Conservation (phyloP, 2,329 filamentous ascomycete species). For the Elsinoe australis region DNA sequence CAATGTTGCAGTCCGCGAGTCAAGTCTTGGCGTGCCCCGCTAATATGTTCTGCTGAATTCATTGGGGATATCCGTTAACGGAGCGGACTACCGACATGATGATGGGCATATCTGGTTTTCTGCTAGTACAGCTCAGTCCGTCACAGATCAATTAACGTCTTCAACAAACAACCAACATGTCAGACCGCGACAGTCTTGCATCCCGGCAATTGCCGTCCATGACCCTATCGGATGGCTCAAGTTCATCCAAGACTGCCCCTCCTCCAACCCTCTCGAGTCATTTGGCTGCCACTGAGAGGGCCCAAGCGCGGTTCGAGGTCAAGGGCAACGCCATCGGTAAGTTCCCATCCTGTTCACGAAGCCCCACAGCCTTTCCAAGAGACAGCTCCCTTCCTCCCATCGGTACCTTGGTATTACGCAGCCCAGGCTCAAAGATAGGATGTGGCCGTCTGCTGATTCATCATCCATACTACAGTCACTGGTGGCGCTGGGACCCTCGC, state of each 20-base stretch:
- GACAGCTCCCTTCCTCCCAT: too few relatives aligned
- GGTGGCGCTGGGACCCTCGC: constrained; percentile 60
- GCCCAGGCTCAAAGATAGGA: too few relatives aligned
- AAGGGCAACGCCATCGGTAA: constrained; percentile 43
- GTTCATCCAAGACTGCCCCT: not conserved
- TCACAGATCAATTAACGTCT: not conserved
- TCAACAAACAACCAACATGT: not conserved
- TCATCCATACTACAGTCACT: constrained; percentile 41
- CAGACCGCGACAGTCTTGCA: not conserved
- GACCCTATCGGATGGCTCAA: constrained; percentile 1
- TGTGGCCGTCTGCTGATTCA: not conserved
- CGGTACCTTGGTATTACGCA: too few relatives aligned
- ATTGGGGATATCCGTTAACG: too few relatives aligned
- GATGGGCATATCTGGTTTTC: too few relatives aligned
- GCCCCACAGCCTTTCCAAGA: too few relatives aligned
- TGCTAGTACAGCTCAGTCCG: too few relatives aligned
- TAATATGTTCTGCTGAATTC: too few relatives aligned
- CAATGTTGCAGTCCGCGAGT: too few relatives aligned
- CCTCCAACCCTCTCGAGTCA: not conserved
- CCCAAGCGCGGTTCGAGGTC: constrained; percentile 39
- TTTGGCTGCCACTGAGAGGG: not conserved
- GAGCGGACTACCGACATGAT: too few relatives aligned
- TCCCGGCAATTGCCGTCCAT: constrained; percentile 1
- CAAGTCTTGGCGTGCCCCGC: too few relatives aligned
- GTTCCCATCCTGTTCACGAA: too few relatives aligned